Evolutionary conservation across 2,329 filamentous ascomycete species (phyloP), one percentile per base, ranked within the genome.

Genomic region (Arthroderma uncinatum): DNA sequence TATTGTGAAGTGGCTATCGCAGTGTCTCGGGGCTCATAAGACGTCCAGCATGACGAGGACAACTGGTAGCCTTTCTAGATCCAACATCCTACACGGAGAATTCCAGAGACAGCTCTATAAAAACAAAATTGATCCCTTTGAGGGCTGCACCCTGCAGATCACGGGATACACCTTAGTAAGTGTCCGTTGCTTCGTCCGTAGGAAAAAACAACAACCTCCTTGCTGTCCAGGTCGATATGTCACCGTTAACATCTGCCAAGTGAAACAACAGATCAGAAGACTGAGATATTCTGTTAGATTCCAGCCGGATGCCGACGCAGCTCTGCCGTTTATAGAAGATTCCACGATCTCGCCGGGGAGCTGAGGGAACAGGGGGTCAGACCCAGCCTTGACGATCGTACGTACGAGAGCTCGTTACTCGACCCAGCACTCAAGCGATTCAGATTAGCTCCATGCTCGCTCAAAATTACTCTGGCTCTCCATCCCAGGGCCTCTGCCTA

Each of bases 401-500:
- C 25, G 25, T 50, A 33, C 14, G 47, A 50, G 14, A 50, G 47
- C 25, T 50, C 25, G 14, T 16, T 37, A 2, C 34, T 37, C 14
- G 34, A 37, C 14, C 34, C 34, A 37, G 34, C 10, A 33, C 21
- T 19, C 16, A 19, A 30, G n/a, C n/a, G 47, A 50, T 34, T n/a
- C 6, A 10, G 47, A 50, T 50, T 50, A 30, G 47, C 25, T 50
- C 47, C 47, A 19, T 50, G 47, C 47, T 50, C 47, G 47, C 47
- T 30, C 25, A 19, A 50, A 50, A 50, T 50, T 50, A 33, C 47
- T 16, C 47, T 50, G 47, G 25, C n/a, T 50, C 25, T 30, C 10
- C n/a, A n/a, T 6, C 14, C 47, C 47, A 50, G 28, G 6, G 7
- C 9, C 47, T n/a, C 23, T 50, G 28, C 25, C 25, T 30, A 34